phyloP scores from a whole-genome alignment of 1,284 basidiomycete genomes.

The Cryptococcus hybrid region DNA sequence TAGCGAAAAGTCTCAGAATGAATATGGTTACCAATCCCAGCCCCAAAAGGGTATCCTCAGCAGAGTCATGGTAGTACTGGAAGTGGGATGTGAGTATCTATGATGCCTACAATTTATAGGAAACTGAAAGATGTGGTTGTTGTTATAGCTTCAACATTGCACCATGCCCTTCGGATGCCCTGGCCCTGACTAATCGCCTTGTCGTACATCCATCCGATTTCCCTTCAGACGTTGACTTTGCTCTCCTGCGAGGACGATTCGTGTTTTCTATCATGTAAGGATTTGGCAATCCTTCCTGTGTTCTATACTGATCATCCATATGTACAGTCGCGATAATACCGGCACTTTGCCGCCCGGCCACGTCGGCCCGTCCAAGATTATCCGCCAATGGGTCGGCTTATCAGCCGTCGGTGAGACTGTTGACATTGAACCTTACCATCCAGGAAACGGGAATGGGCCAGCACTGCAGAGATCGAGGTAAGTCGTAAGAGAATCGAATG shows the following conservation, averaged over 20 bases:
- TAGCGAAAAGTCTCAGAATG: constrained; percentile 22
- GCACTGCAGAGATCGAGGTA: constrained; percentile 70
- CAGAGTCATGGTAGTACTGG: constrained; percentile 14
- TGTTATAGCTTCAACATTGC: constrained; percentile 41
- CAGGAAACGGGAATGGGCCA: constrained; percentile 67
- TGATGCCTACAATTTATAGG: not conserved
- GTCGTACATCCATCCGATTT: constrained; percentile 77
- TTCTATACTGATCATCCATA: not conserved
- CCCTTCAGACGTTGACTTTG: constrained; percentile 62
- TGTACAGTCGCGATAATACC: constrained; percentile 68
- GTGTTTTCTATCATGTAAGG: constrained; percentile 70
- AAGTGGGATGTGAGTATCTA: constrained; percentile 32
- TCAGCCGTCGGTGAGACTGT: constrained; percentile 74
- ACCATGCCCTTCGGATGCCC: constrained; percentile 51
- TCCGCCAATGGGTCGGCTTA: constrained; percentile 79
- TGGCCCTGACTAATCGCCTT: constrained; percentile 79
- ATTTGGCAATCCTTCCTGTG: not conserved
- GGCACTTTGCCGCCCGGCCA: constrained; percentile 61
- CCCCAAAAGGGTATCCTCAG: constrained; percentile 9
- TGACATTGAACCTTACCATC: constrained; percentile 64
- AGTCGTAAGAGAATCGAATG: constrained; percentile 1
- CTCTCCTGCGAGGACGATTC: constrained; percentile 67
- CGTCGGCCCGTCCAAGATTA: constrained; percentile 57
- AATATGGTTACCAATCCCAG: constrained; percentile 18
- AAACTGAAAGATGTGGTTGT: not conserved